A percentile compares a stretch with the other conserved stretches of the same genome.
Conservation (phyloP, 306 rosid genomes). For the Erythrophleum fordii region DNA sequence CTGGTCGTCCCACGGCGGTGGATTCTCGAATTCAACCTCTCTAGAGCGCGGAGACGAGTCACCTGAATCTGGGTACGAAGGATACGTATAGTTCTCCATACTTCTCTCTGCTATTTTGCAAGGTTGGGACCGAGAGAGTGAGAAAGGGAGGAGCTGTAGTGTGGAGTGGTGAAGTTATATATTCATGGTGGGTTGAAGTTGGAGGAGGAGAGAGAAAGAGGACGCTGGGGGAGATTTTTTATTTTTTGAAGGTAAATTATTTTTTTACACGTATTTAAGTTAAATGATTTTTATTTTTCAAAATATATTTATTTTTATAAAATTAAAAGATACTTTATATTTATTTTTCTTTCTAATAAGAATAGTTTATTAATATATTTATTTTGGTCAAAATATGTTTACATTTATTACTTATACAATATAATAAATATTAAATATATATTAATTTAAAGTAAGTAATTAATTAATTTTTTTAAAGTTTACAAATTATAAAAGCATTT, state of each 20-base stretch:
- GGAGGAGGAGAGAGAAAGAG: background rate
- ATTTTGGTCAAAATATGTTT: too few species aligned
- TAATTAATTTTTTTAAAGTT: too few species aligned
- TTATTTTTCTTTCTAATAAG: too few species aligned
- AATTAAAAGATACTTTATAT: too few species aligned
- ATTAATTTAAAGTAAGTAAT: too few species aligned
- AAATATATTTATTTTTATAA: too few species aligned
- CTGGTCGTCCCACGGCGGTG: constrained; percentile 87
- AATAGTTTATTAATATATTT: too few species aligned
- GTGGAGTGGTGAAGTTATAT: background rate
- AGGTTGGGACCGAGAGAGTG: background rate
- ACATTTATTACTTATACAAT: too few species aligned
- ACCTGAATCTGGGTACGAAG: constrained; percentile 84
- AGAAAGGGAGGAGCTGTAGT: background rate
- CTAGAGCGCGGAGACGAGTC: constrained; percentile 88
- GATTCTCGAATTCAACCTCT: constrained; percentile 86
- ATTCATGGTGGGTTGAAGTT: background rate
- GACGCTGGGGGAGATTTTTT: background rate
- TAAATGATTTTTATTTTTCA: too few species aligned
- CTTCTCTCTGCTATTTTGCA: background rate
- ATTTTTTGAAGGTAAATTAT: background rate
- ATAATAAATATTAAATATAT: too few species aligned
- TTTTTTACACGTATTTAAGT: background rate
- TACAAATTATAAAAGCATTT: too few species aligned
- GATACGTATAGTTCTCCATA: constrained; percentile 79